phyloP scores from a whole-genome alignment of 2,329 filamentous ascomycete genomes.

The Fusarium equiseti region DNA sequence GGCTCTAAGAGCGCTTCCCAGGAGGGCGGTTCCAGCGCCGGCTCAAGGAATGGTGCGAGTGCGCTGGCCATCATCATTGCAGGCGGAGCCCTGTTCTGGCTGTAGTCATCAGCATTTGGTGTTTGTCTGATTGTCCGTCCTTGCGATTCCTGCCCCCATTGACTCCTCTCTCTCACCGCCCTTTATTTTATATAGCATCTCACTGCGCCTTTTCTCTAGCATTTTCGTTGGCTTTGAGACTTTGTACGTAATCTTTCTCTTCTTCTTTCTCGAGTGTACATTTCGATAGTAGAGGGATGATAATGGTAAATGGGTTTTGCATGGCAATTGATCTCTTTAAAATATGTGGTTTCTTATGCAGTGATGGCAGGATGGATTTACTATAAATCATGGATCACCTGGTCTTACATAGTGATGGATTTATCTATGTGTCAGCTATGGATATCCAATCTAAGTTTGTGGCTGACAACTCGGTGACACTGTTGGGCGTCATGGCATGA shows the following conservation, averaged over 20 bases:
- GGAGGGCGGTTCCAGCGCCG: conserved; percentile 50
- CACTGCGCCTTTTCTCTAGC: conserved; percentile 27
- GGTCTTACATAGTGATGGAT: not conserved
- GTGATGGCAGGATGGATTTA: not conserved
- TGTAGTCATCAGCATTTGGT: conserved; percentile 41
- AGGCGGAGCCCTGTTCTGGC: conserved; percentile 52
- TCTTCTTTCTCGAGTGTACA: conserved; percentile 40
- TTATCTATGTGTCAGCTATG: not conserved
- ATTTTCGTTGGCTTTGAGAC: conserved; percentile 32
- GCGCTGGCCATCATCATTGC: conserved; percentile 55
- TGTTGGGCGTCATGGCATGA: not conserved
- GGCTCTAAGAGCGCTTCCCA: conserved; percentile 49
- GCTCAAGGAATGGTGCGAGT: conserved; percentile 52
- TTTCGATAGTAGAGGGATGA: conserved; percentile 32
- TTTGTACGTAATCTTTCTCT: conserved; percentile 42
- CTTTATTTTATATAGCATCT: conserved; percentile 35
- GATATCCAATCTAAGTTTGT: conserved; percentile 8
- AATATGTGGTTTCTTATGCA: not conserved
- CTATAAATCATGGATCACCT: not conserved
- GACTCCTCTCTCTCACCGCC: conserved; percentile 17
- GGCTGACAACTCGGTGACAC: conserved; percentile 7
- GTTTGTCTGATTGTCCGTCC: not conserved
- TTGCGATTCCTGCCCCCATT: conserved; percentile 11
- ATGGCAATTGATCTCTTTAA: conserved; percentile 3
- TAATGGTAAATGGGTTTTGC: conserved; percentile 28